Evolutionary conservation across 139 green algal genomes (phyloP).

Genomic region (Micractinium conductrix): DNA sequence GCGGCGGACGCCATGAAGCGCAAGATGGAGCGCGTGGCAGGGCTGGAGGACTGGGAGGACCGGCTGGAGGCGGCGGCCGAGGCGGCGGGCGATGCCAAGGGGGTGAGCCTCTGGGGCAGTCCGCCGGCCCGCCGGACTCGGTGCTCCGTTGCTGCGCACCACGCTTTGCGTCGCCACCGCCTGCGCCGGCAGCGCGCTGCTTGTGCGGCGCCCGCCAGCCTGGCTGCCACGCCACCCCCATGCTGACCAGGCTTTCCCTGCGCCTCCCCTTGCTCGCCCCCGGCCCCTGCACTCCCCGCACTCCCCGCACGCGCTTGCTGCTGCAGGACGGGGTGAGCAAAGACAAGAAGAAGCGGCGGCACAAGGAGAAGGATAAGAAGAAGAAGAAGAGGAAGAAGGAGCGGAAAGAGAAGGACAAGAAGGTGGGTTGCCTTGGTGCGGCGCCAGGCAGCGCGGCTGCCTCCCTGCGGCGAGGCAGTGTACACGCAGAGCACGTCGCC

Average conservation of each 20-base stretch:
- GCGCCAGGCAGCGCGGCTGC: too few relatives aligned
- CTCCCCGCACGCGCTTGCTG: neutral
- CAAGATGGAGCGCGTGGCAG: neutral
- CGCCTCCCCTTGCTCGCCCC: neutral
- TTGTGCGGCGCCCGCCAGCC: neutral
- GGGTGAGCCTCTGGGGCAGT: conserved; percentile 1
- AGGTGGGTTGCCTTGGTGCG: too few relatives aligned
- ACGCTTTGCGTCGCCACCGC: neutral
- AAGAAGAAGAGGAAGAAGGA: conserved; percentile 12
- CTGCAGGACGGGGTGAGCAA: neutral
- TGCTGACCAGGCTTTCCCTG: conserved; percentile 1
- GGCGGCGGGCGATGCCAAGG: neutral
- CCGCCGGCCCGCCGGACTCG: too few relatives aligned
- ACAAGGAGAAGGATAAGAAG: conserved; percentile 26
- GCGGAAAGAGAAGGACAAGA: conserved; percentile 3
- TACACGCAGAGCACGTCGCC: too few relatives aligned
- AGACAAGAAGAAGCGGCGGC: conserved; percentile 5
- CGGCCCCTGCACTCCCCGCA: conserved; percentile 16
- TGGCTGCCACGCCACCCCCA: neutral
- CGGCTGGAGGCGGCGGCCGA: conserved; percentile 8
- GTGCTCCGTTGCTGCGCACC: too few relatives aligned
- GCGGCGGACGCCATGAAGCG: neutral
- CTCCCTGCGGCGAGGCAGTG: too few relatives aligned
- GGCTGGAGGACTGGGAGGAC: conserved; percentile 3
- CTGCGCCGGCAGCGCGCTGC: neutral